These are phyloP conservation scores for Mycotypha africana DNA, from an alignment of 371 early-diverging fungal species.

Conservation along the genomic window DNA sequence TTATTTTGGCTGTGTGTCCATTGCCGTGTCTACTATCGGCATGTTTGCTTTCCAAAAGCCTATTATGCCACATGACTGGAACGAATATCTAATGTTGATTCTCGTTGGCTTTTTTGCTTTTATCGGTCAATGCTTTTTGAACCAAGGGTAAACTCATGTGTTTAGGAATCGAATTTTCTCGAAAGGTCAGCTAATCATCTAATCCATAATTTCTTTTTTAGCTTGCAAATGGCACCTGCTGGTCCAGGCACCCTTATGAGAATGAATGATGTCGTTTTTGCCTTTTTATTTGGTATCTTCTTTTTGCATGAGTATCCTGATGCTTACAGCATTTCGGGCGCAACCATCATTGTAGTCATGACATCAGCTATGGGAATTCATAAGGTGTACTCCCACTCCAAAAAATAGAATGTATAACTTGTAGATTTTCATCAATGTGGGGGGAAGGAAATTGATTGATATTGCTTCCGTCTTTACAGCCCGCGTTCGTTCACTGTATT, in stretches of 20 bases:
- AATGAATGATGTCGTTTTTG: conserved; percentile 78
- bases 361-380: conserved; percentile 63
- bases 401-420: too few relatives aligned
- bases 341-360: conserved; percentile 59
- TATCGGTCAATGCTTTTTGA: conserved; percentile 71
- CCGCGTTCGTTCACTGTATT: too few relatives aligned
- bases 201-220: conserved; percentile 1
- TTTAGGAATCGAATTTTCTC: too few relatives aligned
- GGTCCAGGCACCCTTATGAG: conserved; percentile 74
- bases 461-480: too few relatives aligned
- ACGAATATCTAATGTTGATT: conserved; percentile 32
- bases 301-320: conserved; percentile 66
- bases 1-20: conserved; percentile 65
- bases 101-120: conserved; percentile 62
- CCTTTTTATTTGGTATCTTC: conserved; percentile 66
- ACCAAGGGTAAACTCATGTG: conserved; percentile 53
- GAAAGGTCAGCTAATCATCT: neutral
- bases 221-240: conserved; percentile 68
- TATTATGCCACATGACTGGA: conserved; percentile 17
- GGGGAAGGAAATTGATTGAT: too few relatives aligned
- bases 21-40: conserved; percentile 35
- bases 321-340: conserved; percentile 51
- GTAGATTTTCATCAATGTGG: too few relatives aligned
- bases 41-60: conserved; percentile 31
- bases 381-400: conserved; percentile 20